These are phyloP conservation scores for Nemophila menziesii DNA, from an alignment of 257 asterid species.

Conservation along the genomic window DNA sequence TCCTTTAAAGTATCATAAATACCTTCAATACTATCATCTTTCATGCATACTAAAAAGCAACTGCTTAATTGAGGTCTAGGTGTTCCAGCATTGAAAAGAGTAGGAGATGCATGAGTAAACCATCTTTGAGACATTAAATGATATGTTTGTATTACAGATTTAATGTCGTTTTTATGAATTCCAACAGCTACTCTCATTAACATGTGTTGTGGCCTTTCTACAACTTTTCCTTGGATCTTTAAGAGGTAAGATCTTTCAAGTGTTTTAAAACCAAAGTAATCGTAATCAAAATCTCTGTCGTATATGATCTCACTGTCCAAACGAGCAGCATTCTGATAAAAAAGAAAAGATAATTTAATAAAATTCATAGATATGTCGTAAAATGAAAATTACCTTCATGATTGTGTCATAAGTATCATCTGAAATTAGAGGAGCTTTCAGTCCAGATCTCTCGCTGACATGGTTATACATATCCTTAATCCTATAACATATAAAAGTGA, in stretches of 20 bases:
- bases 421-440: slow-evolving; percentile 69
- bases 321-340: slow-evolving; percentile 58
- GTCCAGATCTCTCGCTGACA: slow-evolving; percentile 74
- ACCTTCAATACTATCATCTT: slow-evolving; percentile 96
- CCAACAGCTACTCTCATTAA: slow-evolving; percentile 96
- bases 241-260: slow-evolving; percentile 88
- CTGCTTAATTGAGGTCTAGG: slow-evolving; percentile 98
- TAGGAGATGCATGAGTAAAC: slow-evolving; percentile 98
- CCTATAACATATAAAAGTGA: slow-evolving; percentile 23
- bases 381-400: slow-evolving; percentile 53
- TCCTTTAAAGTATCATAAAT: slow-evolving; percentile 89
- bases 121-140: slow-evolving; percentile 87
- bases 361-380: background rate
- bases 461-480: slow-evolving; percentile 77
- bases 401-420: slow-evolving; percentile 80
- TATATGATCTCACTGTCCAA: slow-evolving; percentile 93
- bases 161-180: slow-evolving; percentile 74
- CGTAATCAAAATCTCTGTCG: slow-evolving; percentile 90
- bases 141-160: slow-evolving; percentile 65
- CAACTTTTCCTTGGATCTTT: slow-evolving; percentile 69
- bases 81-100: slow-evolving; percentile 93
- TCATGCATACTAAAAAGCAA: slow-evolving; percentile 92
- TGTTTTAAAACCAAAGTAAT: slow-evolving; percentile 88
- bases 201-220: slow-evolving; percentile 98
- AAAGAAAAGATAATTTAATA: background rate